Evolutionary conservation across 2,329 filamentous ascomycete species (phyloP), one percentile per base, ranked within the genome.

Genomic region (Mollisia scopiformis): DNA sequence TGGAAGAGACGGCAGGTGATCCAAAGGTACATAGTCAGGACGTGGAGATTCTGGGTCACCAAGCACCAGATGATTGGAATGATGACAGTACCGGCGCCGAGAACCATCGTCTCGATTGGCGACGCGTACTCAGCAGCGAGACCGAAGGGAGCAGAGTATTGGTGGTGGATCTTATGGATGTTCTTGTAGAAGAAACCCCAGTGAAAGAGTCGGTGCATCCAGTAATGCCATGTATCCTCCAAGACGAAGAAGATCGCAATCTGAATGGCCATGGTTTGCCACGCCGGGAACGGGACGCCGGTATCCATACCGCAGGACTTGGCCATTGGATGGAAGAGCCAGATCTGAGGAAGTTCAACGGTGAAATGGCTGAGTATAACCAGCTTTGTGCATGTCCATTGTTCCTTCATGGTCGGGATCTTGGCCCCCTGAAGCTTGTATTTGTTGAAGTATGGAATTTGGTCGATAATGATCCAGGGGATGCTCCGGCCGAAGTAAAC

Each of bases 161-260:
- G 94, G 82, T 99, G 95, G 81, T 99, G 95, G 71, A 99, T 93
- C 83, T 99, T 99, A 86, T 99, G 95, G 72, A 99, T 91, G 73
- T 88, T 86, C 82, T 93, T 96, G 87, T 99, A 99, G 6, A 99
- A 88, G 39, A 93, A 92, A 23, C 92, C 93, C 82, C 92, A 96
- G 83, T 99, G 95, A 79, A 99, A 87, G 46, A 85, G 86, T 70
- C 95, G 92, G 80, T 99, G 95, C 69, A 87, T 88, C 88, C 93
- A 98, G 84, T 99, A 99, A 79, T 99, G 95, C 95, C 95, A 99
- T 68, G 94, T 82, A 78, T 99, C 95, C 78, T 99, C 95, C 73
- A 97, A 79, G 61, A 98, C 85, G 79, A 99, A 99, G 84, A 98
- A 96, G 75, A 98, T 83, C 63, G 88, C 85, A 69, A 99, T 94